Evolutionary conservation across 2,329 filamentous ascomycete species (phyloP).

Genomic region (Didymella pinodella): DNA sequence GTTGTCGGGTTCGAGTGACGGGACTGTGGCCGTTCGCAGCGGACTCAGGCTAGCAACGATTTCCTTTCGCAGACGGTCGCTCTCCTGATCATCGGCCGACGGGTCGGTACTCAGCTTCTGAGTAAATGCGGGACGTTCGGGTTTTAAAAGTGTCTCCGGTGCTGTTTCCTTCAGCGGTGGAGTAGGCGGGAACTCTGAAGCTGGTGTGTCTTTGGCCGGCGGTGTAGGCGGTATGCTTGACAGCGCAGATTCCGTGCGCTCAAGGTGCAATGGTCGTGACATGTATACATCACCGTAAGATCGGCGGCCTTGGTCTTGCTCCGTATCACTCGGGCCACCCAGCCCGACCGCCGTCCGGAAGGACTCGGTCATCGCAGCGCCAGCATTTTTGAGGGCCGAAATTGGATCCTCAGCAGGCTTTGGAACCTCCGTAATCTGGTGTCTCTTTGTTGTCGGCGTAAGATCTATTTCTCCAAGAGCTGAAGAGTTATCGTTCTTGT

Average conservation of each 20-base stretch:
- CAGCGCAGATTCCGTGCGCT: constrained; percentile 46
- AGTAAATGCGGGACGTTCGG: constrained; percentile 38
- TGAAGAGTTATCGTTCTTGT: constrained; percentile 16
- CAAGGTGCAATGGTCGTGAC: constrained; percentile 49
- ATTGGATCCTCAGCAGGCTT: constrained; percentile 46
- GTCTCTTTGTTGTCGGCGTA: constrained; percentile 50
- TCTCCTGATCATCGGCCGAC: constrained; percentile 69
- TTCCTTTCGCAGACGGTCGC: constrained; percentile 74
- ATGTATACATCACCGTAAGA: constrained; percentile 48
- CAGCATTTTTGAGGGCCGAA: constrained; percentile 56
- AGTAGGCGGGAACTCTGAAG: constrained; percentile 41
- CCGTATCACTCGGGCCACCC: constrained; percentile 30
- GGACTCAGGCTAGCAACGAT: constrained; percentile 72
- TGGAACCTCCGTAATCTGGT: constrained; percentile 33
- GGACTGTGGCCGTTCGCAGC: constrained; percentile 35
- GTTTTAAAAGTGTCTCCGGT: constrained; percentile 23
- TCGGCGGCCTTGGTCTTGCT: constrained; percentile 10
- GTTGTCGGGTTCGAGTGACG: constrained; percentile 29
- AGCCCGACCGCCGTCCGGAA: constrained; percentile 52
- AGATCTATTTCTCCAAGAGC: constrained; percentile 44
- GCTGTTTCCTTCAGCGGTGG: constrained; percentile 52
- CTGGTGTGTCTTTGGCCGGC: constrained; percentile 54
- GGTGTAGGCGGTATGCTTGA: constrained; percentile 57
- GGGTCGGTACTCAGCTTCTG: constrained; percentile 59
- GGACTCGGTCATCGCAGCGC: constrained; percentile 58